phyloP scores from a whole-genome alignment of 108 stramenopile genomes.

The Cyclostephanos tholiformis region DNA sequence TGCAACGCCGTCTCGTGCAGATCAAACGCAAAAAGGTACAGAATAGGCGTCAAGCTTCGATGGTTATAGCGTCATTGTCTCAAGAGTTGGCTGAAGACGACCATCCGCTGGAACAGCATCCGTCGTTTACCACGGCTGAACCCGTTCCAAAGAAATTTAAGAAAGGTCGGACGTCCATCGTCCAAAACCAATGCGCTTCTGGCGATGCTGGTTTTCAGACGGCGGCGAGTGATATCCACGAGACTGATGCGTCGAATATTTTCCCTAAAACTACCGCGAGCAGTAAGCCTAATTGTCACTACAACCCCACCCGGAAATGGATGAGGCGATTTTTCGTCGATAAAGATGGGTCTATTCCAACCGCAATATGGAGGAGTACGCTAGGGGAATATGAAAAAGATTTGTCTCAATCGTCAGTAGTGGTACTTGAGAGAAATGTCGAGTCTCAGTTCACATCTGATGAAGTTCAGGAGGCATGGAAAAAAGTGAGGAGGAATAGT shows the following conservation, averaged over 20 bases:
- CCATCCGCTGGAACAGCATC: conserved; percentile 7
- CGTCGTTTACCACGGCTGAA: background rate
- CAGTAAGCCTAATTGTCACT: conserved; percentile 11
- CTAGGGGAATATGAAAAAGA: conserved; percentile 17
- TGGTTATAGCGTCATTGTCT: conserved; percentile 29
- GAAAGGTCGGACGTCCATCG: background rate
- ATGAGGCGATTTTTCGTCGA: conserved; percentile 58
- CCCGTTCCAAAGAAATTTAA: background rate
- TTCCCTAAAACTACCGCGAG: background rate
- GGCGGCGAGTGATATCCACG: background rate
- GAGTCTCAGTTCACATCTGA: conserved; percentile 12
- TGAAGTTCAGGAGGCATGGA: conserved; percentile 28
- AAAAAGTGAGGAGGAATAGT: conserved; percentile 15
- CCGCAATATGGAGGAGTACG: conserved; percentile 26
- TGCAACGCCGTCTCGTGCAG: conserved; percentile 31
- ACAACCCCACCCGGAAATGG: conserved; percentile 55
- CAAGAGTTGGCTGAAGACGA: background rate
- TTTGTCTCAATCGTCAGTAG: conserved; percentile 2
- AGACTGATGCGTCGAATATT: background rate
- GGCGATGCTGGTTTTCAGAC: background rate
- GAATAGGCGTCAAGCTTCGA: conserved; percentile 36
- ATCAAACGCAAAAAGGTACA: conserved; percentile 22
- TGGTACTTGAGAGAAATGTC: conserved; percentile 7
- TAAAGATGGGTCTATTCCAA: conserved; percentile 50
- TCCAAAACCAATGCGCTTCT: background rate